A percentile compares a stretch with the other conserved stretches of the same genome.
Evolutionary conservation across 1,139 yeast species (phyloP).

Genomic region (Arxiozyma telluris): DNA sequence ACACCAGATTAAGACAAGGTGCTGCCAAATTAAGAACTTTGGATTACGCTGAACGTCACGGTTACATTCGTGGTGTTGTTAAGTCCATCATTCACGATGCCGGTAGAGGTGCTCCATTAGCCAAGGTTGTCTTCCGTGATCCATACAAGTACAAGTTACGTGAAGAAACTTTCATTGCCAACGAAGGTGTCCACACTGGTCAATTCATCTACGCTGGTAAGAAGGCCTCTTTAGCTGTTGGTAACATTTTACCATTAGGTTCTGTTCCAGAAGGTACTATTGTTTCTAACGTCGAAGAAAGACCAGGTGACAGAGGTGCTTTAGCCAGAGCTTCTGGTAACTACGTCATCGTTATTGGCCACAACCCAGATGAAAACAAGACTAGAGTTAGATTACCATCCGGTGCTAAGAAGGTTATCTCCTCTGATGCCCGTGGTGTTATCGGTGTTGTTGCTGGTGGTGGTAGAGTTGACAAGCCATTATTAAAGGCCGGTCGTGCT

Average conservation of each 20-base stretch:
- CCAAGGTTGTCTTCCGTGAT: constrained; percentile 98
- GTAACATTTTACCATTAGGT: constrained; percentile 96
- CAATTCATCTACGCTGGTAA: constrained; percentile 98
- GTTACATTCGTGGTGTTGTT: constrained; percentile 98
- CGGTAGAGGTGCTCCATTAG: constrained; percentile 99
- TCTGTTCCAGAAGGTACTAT: constrained; percentile 99
- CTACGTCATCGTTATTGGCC: constrained; percentile 98
- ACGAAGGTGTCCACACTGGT: constrained; percentile 99
- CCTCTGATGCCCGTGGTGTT: constrained; percentile 98
- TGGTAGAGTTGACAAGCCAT: constrained; percentile 99
- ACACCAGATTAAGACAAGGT: constrained; percentile 99
- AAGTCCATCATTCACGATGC: constrained; percentile 99
- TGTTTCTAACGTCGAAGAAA: constrained; percentile 96
- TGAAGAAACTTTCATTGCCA: constrained; percentile 98
- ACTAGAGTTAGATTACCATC: constrained; percentile 99
- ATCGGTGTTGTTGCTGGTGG: constrained; percentile 99
- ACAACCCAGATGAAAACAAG: constrained; percentile 98
- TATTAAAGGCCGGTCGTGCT: constrained; percentile 99
- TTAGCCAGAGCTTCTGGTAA: constrained; percentile 98
- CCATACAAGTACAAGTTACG: constrained; percentile 97
- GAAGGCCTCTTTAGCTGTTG: constrained; percentile 95
- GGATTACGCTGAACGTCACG: constrained; percentile 99
- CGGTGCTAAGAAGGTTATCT: constrained; percentile 94
- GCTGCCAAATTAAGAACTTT: constrained; percentile 99
- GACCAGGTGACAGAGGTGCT: constrained; percentile 99